These are phyloP conservation scores for Cercospora sp. DNA, from an alignment of 2,329 filamentous ascomycete genomes.

Conservation along the genomic window DNA sequence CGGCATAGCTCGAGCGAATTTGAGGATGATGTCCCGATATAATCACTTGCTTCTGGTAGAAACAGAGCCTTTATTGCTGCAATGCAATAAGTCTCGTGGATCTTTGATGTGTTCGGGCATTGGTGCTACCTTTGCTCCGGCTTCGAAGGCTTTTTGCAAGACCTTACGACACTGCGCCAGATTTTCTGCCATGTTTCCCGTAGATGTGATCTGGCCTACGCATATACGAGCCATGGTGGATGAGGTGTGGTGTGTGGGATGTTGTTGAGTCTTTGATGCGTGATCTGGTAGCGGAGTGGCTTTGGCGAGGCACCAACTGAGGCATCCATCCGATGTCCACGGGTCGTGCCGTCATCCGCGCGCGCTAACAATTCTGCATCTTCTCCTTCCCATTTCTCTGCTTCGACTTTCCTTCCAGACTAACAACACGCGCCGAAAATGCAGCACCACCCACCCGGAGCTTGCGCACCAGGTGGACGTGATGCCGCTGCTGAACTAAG, in stretches of 20 bases:
- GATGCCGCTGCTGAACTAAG: neutral
- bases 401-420: neutral
- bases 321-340: neutral
- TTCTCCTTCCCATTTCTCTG: constrained; percentile 1
- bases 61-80: constrained; percentile 67
- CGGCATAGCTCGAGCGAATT: constrained; percentile 71
- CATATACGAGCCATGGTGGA: constrained; percentile 2
- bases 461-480: neutral
- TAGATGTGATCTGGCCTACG: constrained; percentile 86
- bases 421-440: neutral
- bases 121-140: constrained; percentile 70
- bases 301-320: neutral
- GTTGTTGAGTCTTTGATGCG: neutral
- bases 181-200: constrained; percentile 73
- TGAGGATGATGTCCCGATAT: constrained; percentile 69
- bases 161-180: constrained; percentile 73
- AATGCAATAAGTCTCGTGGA: constrained; percentile 10
- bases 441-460: neutral
- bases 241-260: neutral
- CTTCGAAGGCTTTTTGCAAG: constrained; percentile 68
- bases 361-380: constrained; percentile 2
- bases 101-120: neutral
- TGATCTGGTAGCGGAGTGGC: neutral
- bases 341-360: neutral
- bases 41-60: constrained; percentile 88